Conservation (phyloP, 306 rosid species). For the Quercus variabilis region DNA sequence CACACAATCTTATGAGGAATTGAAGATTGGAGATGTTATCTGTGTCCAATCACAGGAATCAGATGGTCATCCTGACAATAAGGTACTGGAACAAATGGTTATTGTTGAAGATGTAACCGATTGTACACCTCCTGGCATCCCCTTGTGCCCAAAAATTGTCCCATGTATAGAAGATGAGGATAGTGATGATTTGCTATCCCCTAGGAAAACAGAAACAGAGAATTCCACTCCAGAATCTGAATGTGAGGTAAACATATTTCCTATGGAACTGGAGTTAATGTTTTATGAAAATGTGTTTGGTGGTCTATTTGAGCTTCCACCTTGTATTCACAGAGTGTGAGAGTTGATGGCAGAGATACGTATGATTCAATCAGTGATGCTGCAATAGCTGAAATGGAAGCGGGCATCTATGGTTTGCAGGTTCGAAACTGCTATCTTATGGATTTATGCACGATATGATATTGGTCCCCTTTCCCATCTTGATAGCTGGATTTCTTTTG, state of each 20-base stretch:
- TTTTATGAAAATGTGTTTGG: slow-evolving; percentile 14
- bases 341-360: slow-evolving; percentile 28
- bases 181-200: slow-evolving; percentile 35
- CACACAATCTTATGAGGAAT: slow-evolving; percentile 22
- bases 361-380: slow-evolving; percentile 44
- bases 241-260: slow-evolving; percentile 48
- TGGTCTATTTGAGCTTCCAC: slow-evolving; percentile 13
- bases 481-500: slow-evolving; percentile 13
- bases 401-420: slow-evolving; percentile 83
- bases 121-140: slow-evolving; percentile 32
- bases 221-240: slow-evolving; percentile 37
- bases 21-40: slow-evolving; percentile 17
- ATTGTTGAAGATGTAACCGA: slow-evolving; percentile 37
- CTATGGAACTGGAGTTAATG: slow-evolving; percentile 3
- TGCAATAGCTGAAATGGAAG: slow-evolving; percentile 58
- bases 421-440: slow-evolving; percentile 38
- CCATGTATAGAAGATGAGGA: slow-evolving; percentile 41
- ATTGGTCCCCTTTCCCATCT: slow-evolving; percentile 9
- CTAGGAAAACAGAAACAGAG: slow-evolving; percentile 22
- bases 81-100: slow-evolving; percentile 25
- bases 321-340: slow-evolving; percentile 43
- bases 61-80: slow-evolving; percentile 15
- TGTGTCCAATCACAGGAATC: slow-evolving; percentile 23
- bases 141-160: slow-evolving; percentile 36
- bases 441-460: slow-evolving; percentile 3